Evolutionary conservation across 2,329 filamentous ascomycete species (phyloP), one percentile per base, ranked within the genome.

Genomic region (Chaetomiaceae sp.): DNA sequence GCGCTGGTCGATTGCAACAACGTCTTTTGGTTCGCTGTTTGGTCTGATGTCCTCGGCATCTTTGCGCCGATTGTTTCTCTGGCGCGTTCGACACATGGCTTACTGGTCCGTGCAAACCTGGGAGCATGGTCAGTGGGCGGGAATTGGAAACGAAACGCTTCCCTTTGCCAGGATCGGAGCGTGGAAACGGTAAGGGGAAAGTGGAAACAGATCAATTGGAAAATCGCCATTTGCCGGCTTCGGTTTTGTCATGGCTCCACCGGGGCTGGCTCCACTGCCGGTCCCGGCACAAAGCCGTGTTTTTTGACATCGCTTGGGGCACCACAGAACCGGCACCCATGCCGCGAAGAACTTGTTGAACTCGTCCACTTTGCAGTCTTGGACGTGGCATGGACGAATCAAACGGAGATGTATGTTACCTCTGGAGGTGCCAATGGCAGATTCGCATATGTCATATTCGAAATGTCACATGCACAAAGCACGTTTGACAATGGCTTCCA

Each of bases 211-310:
- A 23, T n/a, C n/a, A 16, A 21, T 8, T 25, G 16, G 33, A 38
- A 39, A 25, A 21, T 41, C 45, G 45, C 42, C 38, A 43, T 52
- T 49, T 51, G 45, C 38, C 49, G 42, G 16, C 31, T 31, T 25
- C 45, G 42, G 16, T 21, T 21, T 50, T 13, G 23, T 7, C 37
- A 34, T n/a, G 7, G 39, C 6, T 33, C 48, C 48, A 44, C 41
- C 21, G 7, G 14, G n/a, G n/a, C n/a, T n/a, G n/a, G n/a, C n/a
- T n/a, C n/a, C n/a, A n/a, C 42, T 44, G 42, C 42, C n/a, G 30
- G n/a, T 27, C n/a, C 27, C 27, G 30, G 46, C 31, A 38, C 39
- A 7, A 30, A 34, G 19, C 42, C 19, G 42, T 20, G 35, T 25
- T 33, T n/a, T 35, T 41, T 20, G 39, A 21, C 20, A 21, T 20